Percentiles rank a stretch among this genome's conserved stretches.
Conservation (phyloP, 2,329 filamentous ascomycete genomes). For the Penicillium thymicola region DNA sequence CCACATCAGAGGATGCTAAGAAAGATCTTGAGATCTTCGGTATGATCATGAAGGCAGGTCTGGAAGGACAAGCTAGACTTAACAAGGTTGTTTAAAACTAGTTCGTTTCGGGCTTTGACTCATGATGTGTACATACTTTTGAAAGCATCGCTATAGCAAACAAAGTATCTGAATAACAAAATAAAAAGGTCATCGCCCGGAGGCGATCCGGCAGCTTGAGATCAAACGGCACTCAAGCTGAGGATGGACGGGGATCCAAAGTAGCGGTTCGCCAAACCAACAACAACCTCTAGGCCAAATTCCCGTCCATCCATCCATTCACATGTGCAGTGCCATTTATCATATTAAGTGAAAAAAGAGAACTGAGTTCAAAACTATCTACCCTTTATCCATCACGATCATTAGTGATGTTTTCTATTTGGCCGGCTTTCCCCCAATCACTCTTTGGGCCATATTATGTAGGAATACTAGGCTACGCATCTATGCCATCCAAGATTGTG, state of each 20-base stretch:
- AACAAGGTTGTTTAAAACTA: neutral
- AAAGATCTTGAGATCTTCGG: slow-evolving; percentile 41
- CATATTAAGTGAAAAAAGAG: neutral
- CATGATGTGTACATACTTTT: neutral
- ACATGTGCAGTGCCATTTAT: neutral
- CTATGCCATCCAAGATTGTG: slow-evolving; percentile 1
- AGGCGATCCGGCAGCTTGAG: neutral
- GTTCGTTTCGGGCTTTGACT: neutral
- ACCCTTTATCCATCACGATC: neutral
- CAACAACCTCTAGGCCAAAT: neutral
- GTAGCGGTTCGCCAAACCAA: neutral
- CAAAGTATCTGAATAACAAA: neutral
- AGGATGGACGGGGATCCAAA: neutral
- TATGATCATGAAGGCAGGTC: slow-evolving; percentile 37
- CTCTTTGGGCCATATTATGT: neutral
- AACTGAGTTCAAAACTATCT: no score
- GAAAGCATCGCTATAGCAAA: neutral
- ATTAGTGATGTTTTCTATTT: neutral
- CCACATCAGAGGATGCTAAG: slow-evolving; percentile 41
- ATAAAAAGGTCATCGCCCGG: neutral
- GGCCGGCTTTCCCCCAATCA: neutral
- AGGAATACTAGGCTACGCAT: neutral
- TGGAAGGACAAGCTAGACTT: slow-evolving; percentile 26
- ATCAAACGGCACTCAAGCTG: neutral
- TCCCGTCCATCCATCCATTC: neutral